Percentiles rank a stretch among this genome's conserved stretches.
Evolutionary conservation across 129 eudicot species (phyloP).

Genomic region (Erigeron canadensis): DNA sequence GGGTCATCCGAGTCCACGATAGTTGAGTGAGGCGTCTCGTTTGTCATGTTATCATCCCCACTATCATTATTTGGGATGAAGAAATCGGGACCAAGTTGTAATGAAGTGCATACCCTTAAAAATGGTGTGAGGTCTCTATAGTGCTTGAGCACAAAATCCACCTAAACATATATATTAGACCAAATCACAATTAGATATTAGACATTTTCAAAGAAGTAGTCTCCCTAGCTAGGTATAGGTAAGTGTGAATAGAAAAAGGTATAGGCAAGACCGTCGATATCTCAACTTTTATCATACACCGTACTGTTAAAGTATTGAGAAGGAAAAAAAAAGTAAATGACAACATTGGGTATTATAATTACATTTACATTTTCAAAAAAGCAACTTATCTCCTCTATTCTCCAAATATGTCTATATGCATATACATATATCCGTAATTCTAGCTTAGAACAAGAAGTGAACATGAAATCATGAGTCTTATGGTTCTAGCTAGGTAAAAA

Average conservation of each 20-base stretch:
- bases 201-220: too few species aligned
- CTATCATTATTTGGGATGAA: slow-evolving; percentile 73
- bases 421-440: too few species aligned
- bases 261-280: too few species aligned
- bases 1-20: slow-evolving; percentile 72
- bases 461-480: background rate
- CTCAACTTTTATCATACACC: too few species aligned
- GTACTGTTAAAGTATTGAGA: too few species aligned
- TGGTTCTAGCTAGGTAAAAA: background rate
- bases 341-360: too few species aligned
- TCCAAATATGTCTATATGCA: background rate
- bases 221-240: too few species aligned
- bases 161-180: slow-evolving; percentile 37
- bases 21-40: slow-evolving; percentile 70
- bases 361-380: too few species aligned
- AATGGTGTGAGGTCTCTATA: slow-evolving; percentile 79
- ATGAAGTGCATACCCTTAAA: slow-evolving; percentile 63
- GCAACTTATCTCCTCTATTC: too few species aligned
- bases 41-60: slow-evolving; percentile 62
- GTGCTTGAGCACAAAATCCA: slow-evolving; percentile 78
- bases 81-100: slow-evolving; percentile 92
- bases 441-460: too few species aligned
- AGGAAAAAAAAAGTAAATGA: too few species aligned
- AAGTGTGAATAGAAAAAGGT: too few species aligned
- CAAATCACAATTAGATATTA: background rate